phyloP scores from a whole-genome alignment of 306 rosid species.

The Parietaria judaica region DNA sequence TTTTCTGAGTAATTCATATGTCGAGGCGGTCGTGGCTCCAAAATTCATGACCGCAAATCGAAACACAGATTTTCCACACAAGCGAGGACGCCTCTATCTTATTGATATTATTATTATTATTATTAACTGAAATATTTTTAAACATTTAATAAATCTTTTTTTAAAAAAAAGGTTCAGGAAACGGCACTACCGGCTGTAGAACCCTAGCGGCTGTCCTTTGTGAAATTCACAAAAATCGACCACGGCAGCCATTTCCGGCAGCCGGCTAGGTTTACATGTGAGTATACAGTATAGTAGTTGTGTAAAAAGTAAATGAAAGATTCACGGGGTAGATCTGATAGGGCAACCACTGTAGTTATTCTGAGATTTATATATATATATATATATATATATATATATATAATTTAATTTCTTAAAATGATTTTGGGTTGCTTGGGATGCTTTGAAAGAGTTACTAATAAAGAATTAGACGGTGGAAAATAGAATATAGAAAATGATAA shows the following conservation, averaged over 20 bases:
- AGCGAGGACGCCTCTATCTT: too few species aligned
- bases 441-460: neutral
- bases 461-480: slow-evolving; percentile 5
- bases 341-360: neutral
- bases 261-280: neutral
- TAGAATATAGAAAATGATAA: neutral
- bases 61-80: too few species aligned
- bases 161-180: too few species aligned
- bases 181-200: too few species aligned
- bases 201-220: too few species aligned
- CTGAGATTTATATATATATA: neutral
- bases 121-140: too few species aligned
- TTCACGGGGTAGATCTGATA: slow-evolving; percentile 3
- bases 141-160: too few species aligned
- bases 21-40: too few species aligned
- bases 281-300: neutral
- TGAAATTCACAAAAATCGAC: too few species aligned
- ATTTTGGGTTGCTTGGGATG: neutral
- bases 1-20: too few species aligned
- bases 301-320: neutral
- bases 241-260: neutral
- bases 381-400: neutral
- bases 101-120: too few species aligned
- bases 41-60: too few species aligned
- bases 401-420: neutral